A percentile compares a stretch with the other conserved stretches of the same genome.
phyloP scores from a whole-genome alignment of 495 filamentous ascomycete genomes.

The Aspergillus funiculosus region DNA sequence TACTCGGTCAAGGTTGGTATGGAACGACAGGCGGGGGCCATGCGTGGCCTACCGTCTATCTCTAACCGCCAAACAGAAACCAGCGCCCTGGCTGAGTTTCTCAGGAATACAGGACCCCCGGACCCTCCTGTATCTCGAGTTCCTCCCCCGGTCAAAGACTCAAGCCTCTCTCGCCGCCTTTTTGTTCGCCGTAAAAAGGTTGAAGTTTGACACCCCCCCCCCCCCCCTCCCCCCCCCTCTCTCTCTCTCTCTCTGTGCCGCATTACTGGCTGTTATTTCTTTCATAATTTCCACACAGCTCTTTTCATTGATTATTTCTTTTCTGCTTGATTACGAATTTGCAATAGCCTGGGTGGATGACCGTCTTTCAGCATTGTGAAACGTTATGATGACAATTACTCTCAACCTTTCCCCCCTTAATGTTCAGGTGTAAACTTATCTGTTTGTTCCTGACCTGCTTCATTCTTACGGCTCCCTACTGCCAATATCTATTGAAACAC shows the following conservation, averaged over 20 bases:
- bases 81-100: conserved; percentile 72
- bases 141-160: conserved; percentile 22
- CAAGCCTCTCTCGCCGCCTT: conserved; percentile 34
- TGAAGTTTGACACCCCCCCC: conserved; percentile 24
- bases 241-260: too few species aligned
- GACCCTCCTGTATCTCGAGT: conserved; percentile 25
- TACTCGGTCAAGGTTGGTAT: conserved; percentile 39
- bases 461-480: not conserved
- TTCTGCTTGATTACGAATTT: conserved; percentile 14
- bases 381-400: conserved; percentile 35
- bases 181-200: conserved; percentile 42
- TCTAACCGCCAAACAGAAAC: conserved; percentile 46
- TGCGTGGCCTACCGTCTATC: conserved; percentile 18
- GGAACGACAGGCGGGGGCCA: conserved; percentile 30
- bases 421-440: conserved; percentile 6
- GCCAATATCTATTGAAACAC: not conserved
- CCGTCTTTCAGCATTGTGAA: conserved; percentile 33
- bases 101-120: conserved; percentile 72
- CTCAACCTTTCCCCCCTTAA: conserved; percentile 23
- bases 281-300: not conserved
- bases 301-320: not conserved
- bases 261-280: conserved; percentile 4
- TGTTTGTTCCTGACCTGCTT: not conserved
- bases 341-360: conserved; percentile 23
- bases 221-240: too few species aligned